Base-by-base conservation (phyloP, 805 yeast genomes). In the Candida multigemmis region DNA sequence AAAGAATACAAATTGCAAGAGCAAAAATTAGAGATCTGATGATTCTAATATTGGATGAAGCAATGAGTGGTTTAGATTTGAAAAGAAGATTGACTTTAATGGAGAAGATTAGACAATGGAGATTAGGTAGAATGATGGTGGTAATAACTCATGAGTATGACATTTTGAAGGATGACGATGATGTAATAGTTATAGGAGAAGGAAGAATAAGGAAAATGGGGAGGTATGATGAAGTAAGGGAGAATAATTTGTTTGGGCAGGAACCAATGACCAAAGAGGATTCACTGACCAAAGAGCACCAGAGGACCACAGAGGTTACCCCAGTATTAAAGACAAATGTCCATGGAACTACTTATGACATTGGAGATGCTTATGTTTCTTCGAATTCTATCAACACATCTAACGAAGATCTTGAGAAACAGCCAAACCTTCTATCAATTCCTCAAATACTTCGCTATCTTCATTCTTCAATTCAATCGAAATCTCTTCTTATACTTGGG, bases 1-100 rank as follows among this genome's bases (percentile, higher is more conserved):
- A 91, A 51, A 60, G 87, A 34, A 61, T 91, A 3, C 80, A 89
- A 0, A 42, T 91, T 16, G 96, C 97, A 0, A 64, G 96, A 29
- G 96, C 96, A 0, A 64, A 63, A 30, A 32, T 86, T 3, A 63
- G 84, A 35, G 68, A 91, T 42, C 52, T 93, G 0, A 83, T 87
- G 0, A 66, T 91, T 4, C 53, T 89, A 33, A 68, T 91, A 3
- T 56, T 87, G 15, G 99, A 91, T 54, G 99, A 91, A 47, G 71
- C 91, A 4, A 56, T 83, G 2, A 77, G 91, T 25, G 96, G 96
- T 0, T 53, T 91, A 30, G 96, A 91, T 46, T 46, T 53, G 2
- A 41, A 39, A 0, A 65, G 66, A 22, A 63, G 76, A 33, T 51
- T 53, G 1, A 30, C 44, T 3, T 47, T 85, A 4, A 48, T 78